phyloP scores from a whole-genome alignment of 2,329 filamentous ascomycete species.

The Pseudocercospora fuligena region DNA sequence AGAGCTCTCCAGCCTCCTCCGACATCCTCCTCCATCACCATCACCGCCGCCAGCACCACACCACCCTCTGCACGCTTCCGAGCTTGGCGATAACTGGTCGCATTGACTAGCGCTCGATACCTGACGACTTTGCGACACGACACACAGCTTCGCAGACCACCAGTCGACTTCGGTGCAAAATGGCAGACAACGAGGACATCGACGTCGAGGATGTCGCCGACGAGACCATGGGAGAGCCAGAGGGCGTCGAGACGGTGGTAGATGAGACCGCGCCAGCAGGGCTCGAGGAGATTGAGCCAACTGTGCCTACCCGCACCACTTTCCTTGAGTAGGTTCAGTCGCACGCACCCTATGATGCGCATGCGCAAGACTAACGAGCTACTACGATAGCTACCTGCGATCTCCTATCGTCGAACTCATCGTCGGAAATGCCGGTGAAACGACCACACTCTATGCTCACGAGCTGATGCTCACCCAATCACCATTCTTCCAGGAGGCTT shows the following conservation, averaged over 20 bases:
- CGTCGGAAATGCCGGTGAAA: slow-evolving; percentile 57
- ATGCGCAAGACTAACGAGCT: not conserved
- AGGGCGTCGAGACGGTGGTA: slow-evolving; percentile 34
- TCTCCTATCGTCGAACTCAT: slow-evolving; percentile 54
- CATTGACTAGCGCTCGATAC: not conserved
- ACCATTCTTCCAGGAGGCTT: slow-evolving; percentile 71
- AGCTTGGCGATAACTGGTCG: not conserved
- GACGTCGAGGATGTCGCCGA: slow-evolving; percentile 47
- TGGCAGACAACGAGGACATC: slow-evolving; percentile 41
- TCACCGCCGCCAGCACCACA: not conserved
- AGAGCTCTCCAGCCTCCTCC: not conserved
- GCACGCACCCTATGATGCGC: not conserved
- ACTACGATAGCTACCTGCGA: slow-evolving; percentile 49
- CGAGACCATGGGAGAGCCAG: slow-evolving; percentile 55
- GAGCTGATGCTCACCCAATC: slow-evolving; percentile 76
- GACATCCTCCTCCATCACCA: not conserved
- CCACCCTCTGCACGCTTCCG: not conserved
- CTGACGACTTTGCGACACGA: not conserved
- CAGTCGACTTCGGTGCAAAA: slow-evolving; percentile 16
- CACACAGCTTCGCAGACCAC: not conserved
- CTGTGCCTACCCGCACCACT: slow-evolving; percentile 45
- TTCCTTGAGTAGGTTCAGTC: slow-evolving; percentile 51
- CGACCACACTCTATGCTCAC: slow-evolving; percentile 75
- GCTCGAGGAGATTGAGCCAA: slow-evolving; percentile 52
- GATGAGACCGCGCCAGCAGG: slow-evolving; percentile 43